phyloP scores from a whole-genome alignment of 192 early-diverging fungal genomes.

The Umbelopsis sp. region DNA sequence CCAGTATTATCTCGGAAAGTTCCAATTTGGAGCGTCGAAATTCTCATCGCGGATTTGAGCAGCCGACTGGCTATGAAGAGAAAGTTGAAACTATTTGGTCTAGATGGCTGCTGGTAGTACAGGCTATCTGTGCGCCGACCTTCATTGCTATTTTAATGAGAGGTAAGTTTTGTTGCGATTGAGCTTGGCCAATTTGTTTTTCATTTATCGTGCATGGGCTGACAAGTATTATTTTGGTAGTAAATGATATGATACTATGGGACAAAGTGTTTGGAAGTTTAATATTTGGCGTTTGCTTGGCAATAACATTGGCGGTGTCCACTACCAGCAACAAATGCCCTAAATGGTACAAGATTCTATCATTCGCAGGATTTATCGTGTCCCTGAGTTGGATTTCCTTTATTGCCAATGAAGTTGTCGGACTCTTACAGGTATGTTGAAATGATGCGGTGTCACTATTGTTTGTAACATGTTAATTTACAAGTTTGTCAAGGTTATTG shows the following conservation, averaged over 20 bases:
- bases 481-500: constrained; percentile 57
- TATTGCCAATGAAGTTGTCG: constrained; percentile 87
- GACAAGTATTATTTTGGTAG: constrained; percentile 16
- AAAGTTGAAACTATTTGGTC: constrained; percentile 48
- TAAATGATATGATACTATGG: constrained; percentile 26
- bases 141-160: constrained; percentile 50
- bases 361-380: constrained; percentile 73
- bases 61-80: constrained; percentile 1
- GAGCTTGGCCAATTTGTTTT: not conserved
- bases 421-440: constrained; percentile 60
- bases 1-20: not conserved
- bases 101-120: constrained; percentile 54
- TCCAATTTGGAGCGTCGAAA: not conserved
- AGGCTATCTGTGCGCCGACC: constrained; percentile 54
- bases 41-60: constrained; percentile 1
- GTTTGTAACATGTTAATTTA: not conserved
- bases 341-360: constrained; percentile 44
- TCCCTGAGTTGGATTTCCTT: constrained; percentile 85
- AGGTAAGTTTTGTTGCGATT: constrained; percentile 35
- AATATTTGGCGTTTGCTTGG: constrained; percentile 31
- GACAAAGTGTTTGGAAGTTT: constrained; percentile 31
- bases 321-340: constrained; percentile 47
- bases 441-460: not conserved
- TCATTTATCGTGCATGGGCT: not conserved
- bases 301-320: constrained; percentile 24